Evolutionary conservation across 208 protist genomes (phyloP).

Genomic region (Leishmania guyanensis): DNA sequence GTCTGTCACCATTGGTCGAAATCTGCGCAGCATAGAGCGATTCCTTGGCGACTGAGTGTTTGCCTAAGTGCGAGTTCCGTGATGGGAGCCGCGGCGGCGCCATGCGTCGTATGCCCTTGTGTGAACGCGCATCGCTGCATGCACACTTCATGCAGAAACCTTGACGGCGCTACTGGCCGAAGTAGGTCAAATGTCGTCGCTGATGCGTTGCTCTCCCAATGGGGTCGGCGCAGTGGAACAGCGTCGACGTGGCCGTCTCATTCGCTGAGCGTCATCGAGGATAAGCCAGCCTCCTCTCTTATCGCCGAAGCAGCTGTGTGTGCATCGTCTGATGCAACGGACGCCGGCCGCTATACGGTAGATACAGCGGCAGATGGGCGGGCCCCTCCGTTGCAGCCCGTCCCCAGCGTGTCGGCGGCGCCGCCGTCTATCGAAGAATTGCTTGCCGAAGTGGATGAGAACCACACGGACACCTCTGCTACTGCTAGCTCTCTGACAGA

Average conservation of each 20-base stretch:
- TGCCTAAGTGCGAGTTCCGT: not conserved
- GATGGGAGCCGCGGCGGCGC: too few relatives aligned
- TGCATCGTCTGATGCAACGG: not conserved
- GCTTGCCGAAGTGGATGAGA: conserved; percentile 6
- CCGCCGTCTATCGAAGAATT: conserved; percentile 12
- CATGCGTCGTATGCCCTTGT: not conserved
- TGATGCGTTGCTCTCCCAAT: conserved; percentile 19
- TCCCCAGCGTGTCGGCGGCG: not conserved
- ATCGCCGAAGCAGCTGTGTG: not conserved
- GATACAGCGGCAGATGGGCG: not conserved
- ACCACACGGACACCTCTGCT: not conserved
- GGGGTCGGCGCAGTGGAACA: conserved; percentile 15
- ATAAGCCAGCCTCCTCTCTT: not conserved
- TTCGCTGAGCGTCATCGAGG: not conserved
- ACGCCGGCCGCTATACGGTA: not conserved
- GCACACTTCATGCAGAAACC: not conserved
- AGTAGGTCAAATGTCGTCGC: not conserved
- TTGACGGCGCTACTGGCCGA: not conserved
- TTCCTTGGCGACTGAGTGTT: not conserved
- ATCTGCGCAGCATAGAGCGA: not conserved
- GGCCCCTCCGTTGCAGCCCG: not conserved
- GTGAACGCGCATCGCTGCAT: not conserved
- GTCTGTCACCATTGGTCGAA: not conserved
- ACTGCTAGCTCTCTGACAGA: not conserved
- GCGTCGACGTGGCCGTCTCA: not conserved